phyloP scores from a whole-genome alignment of 306 rosid genomes.

The Trichosanthes truncata region DNA sequence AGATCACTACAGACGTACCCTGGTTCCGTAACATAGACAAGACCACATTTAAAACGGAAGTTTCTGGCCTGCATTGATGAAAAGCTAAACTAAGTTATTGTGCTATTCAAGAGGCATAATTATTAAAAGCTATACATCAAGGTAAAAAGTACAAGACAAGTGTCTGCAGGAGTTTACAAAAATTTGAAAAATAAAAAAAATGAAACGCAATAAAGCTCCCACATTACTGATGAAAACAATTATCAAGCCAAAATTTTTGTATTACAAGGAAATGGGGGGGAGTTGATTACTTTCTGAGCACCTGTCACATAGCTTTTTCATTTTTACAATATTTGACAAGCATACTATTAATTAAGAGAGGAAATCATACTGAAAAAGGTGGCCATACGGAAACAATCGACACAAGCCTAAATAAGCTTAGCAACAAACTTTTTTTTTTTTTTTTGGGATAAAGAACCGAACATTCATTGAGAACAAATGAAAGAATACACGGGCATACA shows the following conservation, averaged over 20 bases:
- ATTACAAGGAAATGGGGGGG: not conserved
- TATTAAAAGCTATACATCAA: not conserved
- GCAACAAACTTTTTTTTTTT: too few relatives aligned
- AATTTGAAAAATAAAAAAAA: not conserved
- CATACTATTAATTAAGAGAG: not conserved
- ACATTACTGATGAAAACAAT: not conserved
- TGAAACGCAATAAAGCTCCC: not conserved
- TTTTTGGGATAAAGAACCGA: too few relatives aligned
- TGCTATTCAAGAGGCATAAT: constrained; percentile 1
- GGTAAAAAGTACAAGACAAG: not conserved
- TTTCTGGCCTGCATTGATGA: constrained; percentile 78
- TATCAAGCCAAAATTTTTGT: not conserved
- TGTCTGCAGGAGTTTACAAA: not conserved
- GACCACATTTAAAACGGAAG: constrained; percentile 87
- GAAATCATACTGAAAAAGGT: not conserved
- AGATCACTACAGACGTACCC: constrained; percentile 53
- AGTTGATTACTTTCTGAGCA: not conserved
- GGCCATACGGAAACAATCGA: not conserved
- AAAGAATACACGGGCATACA: too few relatives aligned
- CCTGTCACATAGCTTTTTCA: not conserved
- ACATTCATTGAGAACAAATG: too few relatives aligned
- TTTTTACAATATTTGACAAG: not conserved
- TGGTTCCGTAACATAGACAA: constrained; percentile 89
- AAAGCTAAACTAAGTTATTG: constrained; percentile 14
- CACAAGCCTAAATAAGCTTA: not conserved